These are phyloP conservation scores for Drosera capensis DNA, from an alignment of 148 eudicot genomes.

Conservation along the genomic window DNA sequence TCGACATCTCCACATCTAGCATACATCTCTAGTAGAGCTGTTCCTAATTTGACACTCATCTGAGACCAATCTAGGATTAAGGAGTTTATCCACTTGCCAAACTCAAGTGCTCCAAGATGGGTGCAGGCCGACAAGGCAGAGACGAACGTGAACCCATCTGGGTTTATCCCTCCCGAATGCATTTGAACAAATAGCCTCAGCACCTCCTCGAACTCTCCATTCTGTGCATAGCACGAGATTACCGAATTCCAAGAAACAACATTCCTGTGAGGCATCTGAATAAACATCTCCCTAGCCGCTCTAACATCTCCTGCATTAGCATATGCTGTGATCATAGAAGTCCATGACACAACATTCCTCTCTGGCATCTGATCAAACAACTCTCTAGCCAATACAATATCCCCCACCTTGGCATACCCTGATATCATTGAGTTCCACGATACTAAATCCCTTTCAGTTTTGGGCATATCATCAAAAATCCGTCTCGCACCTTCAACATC, in stretches of 20 bases:
- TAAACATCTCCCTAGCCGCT: constrained; percentile 13
- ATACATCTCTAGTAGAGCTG: constrained; percentile 26
- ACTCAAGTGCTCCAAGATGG: constrained; percentile 14
- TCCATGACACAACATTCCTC: constrained; percentile 25
- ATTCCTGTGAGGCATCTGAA: constrained; percentile 21
- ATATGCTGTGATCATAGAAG: constrained; percentile 16
- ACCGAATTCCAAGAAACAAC: constrained; percentile 28
- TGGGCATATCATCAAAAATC: constrained; percentile 18
- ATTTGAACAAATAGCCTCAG: constrained; percentile 15
- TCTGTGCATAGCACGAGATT: constrained; percentile 16
- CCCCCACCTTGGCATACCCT: constrained; percentile 11
- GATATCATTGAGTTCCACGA: constrained; percentile 27
- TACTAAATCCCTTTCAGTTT: constrained; percentile 20
- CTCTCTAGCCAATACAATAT: constrained; percentile 10
- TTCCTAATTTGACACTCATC: constrained; percentile 13
- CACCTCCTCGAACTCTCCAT: constrained; percentile 11
- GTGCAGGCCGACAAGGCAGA: constrained; percentile 24
- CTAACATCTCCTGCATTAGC: constrained; percentile 12
- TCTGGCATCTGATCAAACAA: constrained; percentile 18
- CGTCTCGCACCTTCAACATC: constrained; percentile 9
- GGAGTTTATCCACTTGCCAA: constrained; percentile 17
- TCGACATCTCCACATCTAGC: constrained; percentile 29
- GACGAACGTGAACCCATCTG: constrained; percentile 19
- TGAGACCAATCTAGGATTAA: constrained; percentile 14
- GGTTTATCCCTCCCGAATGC: constrained; percentile 12